Evolutionary conservation across 441 rosid genomes (phyloP).

Genomic region (Viola pubescens): DNA sequence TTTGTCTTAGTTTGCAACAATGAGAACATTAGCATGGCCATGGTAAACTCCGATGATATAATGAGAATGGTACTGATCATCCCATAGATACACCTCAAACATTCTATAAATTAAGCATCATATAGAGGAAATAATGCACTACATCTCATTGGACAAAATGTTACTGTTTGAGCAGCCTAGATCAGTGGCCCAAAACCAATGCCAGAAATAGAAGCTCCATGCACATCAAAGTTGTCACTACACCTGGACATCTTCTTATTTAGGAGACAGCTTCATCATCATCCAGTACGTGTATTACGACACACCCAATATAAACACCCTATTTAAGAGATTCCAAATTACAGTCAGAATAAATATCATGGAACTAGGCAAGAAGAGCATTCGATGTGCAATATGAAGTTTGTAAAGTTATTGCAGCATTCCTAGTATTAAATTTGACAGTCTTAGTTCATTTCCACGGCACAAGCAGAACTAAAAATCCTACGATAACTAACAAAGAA

Average conservation of each 20-base stretch:
- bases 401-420: conserved; percentile 20
- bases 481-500: neutral
- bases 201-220: conserved; percentile 41
- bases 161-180: conserved; percentile 35
- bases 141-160: conserved; percentile 18
- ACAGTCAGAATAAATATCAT: conserved; percentile 48
- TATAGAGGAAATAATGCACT: conserved; percentile 17
- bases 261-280: conserved; percentile 80
- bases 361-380: conserved; percentile 32
- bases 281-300: conserved; percentile 62
- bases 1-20: too few relatives aligned
- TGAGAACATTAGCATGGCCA: too few relatives aligned
- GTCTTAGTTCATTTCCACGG: conserved; percentile 7
- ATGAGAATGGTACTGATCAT: neutral
- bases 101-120: conserved; percentile 10
- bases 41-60: too few relatives aligned
- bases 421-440: conserved; percentile 14
- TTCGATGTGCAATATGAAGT: conserved; percentile 26
- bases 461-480: conserved; percentile 4
- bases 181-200: conserved; percentile 35
- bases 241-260: conserved; percentile 75
- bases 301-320: conserved; percentile 74
- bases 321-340: conserved; percentile 78
- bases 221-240: conserved; percentile 63
- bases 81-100: conserved; percentile 12